Evolutionary conservation across 306 rosid species (phyloP).

Genomic region (Cicer chorassanicum): DNA sequence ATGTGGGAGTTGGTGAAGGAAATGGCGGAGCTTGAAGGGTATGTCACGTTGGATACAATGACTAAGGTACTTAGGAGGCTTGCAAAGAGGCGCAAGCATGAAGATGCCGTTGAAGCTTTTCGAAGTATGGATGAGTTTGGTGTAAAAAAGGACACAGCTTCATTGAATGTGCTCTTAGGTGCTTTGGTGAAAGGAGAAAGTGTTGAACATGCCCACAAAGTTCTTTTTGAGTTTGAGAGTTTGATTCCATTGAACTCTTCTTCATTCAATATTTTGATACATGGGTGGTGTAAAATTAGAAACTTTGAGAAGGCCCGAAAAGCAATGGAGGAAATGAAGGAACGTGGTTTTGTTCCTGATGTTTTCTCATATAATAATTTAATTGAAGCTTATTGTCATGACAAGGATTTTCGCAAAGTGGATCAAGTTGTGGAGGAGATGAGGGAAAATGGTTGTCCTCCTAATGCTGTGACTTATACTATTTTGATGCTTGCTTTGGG

Average conservation of each 20-base stretch:
- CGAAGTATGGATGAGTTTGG: conserved; percentile 55
- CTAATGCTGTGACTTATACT: conserved; percentile 70
- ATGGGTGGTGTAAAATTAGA: conserved; percentile 77
- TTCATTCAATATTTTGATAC: conserved; percentile 74
- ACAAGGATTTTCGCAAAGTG: conserved; percentile 72
- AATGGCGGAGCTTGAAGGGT: conserved; percentile 58
- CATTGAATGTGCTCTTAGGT: conserved; percentile 67
- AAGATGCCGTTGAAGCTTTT: conserved; percentile 70
- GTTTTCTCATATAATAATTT: conserved; percentile 64
- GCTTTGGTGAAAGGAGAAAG: conserved; percentile 70
- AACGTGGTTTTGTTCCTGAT: conserved; percentile 62
- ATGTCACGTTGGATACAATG: conserved; percentile 65
- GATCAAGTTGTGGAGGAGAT: conserved; percentile 64
- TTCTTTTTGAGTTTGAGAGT: conserved; percentile 63
- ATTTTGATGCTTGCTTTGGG: conserved; percentile 67
- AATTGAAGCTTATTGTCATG: conserved; percentile 60
- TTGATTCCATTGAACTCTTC: conserved; percentile 47
- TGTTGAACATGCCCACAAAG: conserved; percentile 68
- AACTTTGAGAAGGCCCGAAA: conserved; percentile 62
- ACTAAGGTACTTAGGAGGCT: conserved; percentile 65
- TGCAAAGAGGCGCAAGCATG: conserved; percentile 53
- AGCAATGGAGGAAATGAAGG: conserved; percentile 74
- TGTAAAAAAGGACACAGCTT: conserved; percentile 51
- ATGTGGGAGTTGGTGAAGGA: conserved; percentile 79
- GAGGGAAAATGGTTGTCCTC: conserved; percentile 58